Base-by-base conservation (phyloP, 2,329 filamentous ascomycete genomes). In the Aotearoamyces nothofagi region DNA sequence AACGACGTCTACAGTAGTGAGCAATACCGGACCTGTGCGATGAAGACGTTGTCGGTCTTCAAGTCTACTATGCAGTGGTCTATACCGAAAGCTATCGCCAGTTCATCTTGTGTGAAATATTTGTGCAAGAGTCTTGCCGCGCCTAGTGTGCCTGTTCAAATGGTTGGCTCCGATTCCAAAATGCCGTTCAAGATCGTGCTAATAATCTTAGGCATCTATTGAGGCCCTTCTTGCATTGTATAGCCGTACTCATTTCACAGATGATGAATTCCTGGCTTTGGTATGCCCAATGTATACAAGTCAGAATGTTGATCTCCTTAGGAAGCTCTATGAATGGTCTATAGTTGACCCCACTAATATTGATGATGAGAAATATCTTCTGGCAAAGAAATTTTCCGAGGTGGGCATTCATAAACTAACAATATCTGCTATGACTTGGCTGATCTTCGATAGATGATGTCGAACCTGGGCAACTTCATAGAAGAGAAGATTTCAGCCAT, bases 351-450 rank as follows among this genome's bases (percentile, higher is more conserved):
- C 82, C 3, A 69, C 81, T 34, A 78, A 93, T 42, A 72, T 93
- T 33, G 81, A 94, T 40, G 83, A 93, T 45, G 77, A 84, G 45
- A 92, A 84, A 49, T 96, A 98, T 50, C 73, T 82, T 31, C 73
- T 94, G 41, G 74, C 81, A 22, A 96, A 96, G 58, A 94, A 92
- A 53, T 70, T 96, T 26, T 84, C 86, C 1, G 90, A 98, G 68
- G 80, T 84, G 63, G 39, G 6, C 7, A n/a, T n/a, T n/a, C n/a
- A n/a, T n/a, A n/a, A n/a, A n/a, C n/a, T n/a, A n/a, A n/a, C n/a
- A n/a, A n/a, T n/a, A n/a, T n/a, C n/a, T n/a, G n/a, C n/a, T n/a
- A n/a, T n/a, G n/a, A n/a, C n/a, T n/a, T n/a, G n/a, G n/a, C n/a
- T 3, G 15, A 9, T n/a, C n/a, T n/a, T n/a, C 22, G 12, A 26